Evolutionary conservation across 768 basidiomycete genomes (phyloP), one percentile per base, ranked within the genome.

Genomic region (Termitomyces bulborhizus): DNA sequence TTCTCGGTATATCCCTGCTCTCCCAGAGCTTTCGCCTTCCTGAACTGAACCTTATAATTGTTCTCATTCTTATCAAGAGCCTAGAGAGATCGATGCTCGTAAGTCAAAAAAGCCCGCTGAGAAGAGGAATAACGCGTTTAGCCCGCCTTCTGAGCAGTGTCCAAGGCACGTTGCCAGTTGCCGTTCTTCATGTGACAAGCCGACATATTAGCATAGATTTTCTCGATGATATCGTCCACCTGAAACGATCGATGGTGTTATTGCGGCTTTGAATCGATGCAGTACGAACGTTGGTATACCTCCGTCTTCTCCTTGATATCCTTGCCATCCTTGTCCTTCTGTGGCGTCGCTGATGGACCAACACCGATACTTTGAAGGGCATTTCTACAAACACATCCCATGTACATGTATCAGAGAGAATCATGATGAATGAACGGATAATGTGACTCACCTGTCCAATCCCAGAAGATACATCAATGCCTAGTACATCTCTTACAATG

Each of bases 191-290:
- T 71, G 66, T 93, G 88, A 61, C 89, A 90, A 5, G 88, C 89
- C 3, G 85, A 82, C 86, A 90, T 88, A 54, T 93, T 93, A 3
- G 88, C 81, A 59, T 93, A 89, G 45, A 92, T 82, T 72, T 88
- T 93, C 69, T 89, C 89, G 18, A 90, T 68, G 39, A 91, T 76
- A 9, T 83, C 73, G 66, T 93, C 91, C 18, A 83, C 77, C 90
- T 93, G 57, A 11, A 51, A 51, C 6, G 32, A 53, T 44, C 32
- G 36, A 51, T 46, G 15, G 16, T 29, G 36, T 49, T 31, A 47
- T 48, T 36, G 53, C 46, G 59, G 18, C 21, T 40, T 34, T 45
- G 41, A 39, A 29, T 29, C n/a, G 32, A 55, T 37, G 9, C 31
- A 47, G n/a, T 24, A 24, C 21, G 52, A 34, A 32, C 21, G 18